These are phyloP conservation scores for Asterella californica DNA, from an alignment of 225 moss, liverwort and hornwort genomes.

Conservation along the genomic window DNA sequence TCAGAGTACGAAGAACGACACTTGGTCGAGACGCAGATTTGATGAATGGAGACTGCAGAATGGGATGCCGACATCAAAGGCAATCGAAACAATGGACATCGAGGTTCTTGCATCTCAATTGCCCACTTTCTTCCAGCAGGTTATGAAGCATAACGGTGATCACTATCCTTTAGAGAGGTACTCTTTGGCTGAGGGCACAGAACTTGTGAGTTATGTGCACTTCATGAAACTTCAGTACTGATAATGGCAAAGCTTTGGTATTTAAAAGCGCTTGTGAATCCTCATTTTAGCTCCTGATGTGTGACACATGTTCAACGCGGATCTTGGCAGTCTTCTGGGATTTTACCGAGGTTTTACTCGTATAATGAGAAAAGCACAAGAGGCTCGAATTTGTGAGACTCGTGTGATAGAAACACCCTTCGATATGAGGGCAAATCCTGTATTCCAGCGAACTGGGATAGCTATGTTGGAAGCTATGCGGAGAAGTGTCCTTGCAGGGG, in stretches of 20 bases:
- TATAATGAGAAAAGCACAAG: slow-evolving; percentile 35
- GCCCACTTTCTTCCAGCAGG: slow-evolving; percentile 33
- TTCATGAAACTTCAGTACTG: neutral
- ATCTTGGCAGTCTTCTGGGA: slow-evolving; percentile 31
- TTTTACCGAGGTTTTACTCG: slow-evolving; percentile 32
- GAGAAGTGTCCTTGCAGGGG: slow-evolving; percentile 32
- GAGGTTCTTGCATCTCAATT: slow-evolving; percentile 21
- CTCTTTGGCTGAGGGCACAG: slow-evolving; percentile 7
- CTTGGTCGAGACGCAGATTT: slow-evolving; percentile 37
- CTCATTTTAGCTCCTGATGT: neutral
- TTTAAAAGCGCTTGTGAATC: neutral
- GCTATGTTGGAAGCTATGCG: slow-evolving; percentile 33
- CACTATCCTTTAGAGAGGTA: slow-evolving; percentile 36
- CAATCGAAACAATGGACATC: slow-evolving; percentile 27
- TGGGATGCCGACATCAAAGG: slow-evolving; percentile 29
- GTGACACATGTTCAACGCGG: neutral
- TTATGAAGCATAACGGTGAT: slow-evolving; percentile 37
- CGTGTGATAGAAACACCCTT: slow-evolving; percentile 31
- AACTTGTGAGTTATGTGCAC: neutral
- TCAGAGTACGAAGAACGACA: slow-evolving; percentile 29
- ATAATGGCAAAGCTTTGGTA: neutral
- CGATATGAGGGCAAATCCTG: slow-evolving; percentile 20
- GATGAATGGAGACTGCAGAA: slow-evolving; percentile 37
- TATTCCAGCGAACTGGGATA: slow-evolving; percentile 24
- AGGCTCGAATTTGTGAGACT: slow-evolving; percentile 34